These are phyloP conservation scores for Boletus holoroseus DNA, from an alignment of 1,284 basidiomycete species.

Conservation along the genomic window DNA sequence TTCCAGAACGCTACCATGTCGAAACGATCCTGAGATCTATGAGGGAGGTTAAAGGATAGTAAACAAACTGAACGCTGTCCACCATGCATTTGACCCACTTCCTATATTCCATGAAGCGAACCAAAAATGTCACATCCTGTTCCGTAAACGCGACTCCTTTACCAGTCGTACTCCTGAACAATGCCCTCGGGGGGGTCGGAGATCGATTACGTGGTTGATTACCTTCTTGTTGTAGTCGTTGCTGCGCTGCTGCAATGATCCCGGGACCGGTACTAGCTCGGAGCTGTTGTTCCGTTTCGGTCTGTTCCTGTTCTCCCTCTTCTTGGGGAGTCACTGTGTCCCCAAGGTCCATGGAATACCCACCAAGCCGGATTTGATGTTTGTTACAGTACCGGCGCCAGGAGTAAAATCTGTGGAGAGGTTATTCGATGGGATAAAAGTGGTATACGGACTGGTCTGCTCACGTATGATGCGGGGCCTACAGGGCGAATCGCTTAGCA, in stretches of 20 bases:
- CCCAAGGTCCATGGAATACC: slow-evolving; percentile 67
- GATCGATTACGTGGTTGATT: slow-evolving; percentile 49
- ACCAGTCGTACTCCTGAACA: slow-evolving; percentile 76
- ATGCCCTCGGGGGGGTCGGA: slow-evolving; percentile 68
- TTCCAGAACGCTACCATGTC: slow-evolving; percentile 85
- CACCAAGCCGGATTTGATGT: slow-evolving; percentile 76
- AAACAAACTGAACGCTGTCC: slow-evolving; percentile 8
- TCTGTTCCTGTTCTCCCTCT: slow-evolving; percentile 38
- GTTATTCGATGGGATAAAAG: slow-evolving; percentile 5
- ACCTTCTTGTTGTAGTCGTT: slow-evolving; percentile 38
- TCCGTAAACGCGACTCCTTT: slow-evolving; percentile 81
- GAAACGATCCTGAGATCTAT: slow-evolving; percentile 55
- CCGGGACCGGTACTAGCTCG: slow-evolving; percentile 38
- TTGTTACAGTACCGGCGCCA: slow-evolving; percentile 85
- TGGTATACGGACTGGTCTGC: slow-evolving; percentile 16
- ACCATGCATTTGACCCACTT: slow-evolving; percentile 40
- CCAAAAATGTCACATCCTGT: slow-evolving; percentile 69
- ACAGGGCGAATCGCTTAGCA: slow-evolving; percentile 7
- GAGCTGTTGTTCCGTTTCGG: slow-evolving; percentile 35
- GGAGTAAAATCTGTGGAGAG: slow-evolving; percentile 63
- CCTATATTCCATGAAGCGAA: slow-evolving; percentile 68
- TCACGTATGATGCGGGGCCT: slow-evolving; percentile 81
- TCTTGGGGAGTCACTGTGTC: slow-evolving; percentile 41
- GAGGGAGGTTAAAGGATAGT: background rate
- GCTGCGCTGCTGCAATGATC: slow-evolving; percentile 43